Evolutionary conservation across 345 rosid genomes (phyloP).

Genomic region (Eutrema yunnanense): DNA sequence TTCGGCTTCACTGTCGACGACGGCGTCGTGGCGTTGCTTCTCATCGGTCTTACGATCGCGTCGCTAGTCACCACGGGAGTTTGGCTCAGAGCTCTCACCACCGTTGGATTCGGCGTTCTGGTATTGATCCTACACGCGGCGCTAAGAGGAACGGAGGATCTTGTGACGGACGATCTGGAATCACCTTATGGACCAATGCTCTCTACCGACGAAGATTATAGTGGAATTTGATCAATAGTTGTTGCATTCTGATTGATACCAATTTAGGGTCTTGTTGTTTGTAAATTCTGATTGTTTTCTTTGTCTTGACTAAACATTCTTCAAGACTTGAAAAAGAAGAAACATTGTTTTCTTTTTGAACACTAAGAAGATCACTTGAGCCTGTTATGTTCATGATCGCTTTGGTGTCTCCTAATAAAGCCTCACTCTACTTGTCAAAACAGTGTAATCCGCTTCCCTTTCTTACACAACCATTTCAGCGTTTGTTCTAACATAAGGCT

Average conservation of each 20-base stretch:
- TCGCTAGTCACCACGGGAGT: constrained; percentile 42
- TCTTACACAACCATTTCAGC: too few relatives aligned
- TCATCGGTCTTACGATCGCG: constrained; percentile 34
- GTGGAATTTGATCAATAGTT: constrained; percentile 26
- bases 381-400: too few relatives aligned
- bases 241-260: not conserved
- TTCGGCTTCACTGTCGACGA: constrained; percentile 41
- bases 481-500: too few relatives aligned
- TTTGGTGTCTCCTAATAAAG: too few relatives aligned
- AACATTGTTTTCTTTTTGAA: too few relatives aligned
- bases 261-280: constrained; percentile 14
- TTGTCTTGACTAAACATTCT: not conserved
- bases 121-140: constrained; percentile 47
- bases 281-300: constrained; percentile 13
- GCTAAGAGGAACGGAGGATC: constrained; percentile 60
- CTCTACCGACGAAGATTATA: constrained; percentile 38
- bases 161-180: constrained; percentile 54
- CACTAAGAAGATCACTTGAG: too few relatives aligned
- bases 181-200: constrained; percentile 56
- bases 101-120: constrained; percentile 29
- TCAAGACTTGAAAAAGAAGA: not conserved
- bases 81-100: constrained; percentile 42
- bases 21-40: constrained; percentile 33
- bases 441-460: too few relatives aligned
- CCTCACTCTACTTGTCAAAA: too few relatives aligned